Evolutionary conservation across 2,329 filamentous ascomycete species (phyloP).

Genomic region (Pseudogymnoascus sp.): DNA sequence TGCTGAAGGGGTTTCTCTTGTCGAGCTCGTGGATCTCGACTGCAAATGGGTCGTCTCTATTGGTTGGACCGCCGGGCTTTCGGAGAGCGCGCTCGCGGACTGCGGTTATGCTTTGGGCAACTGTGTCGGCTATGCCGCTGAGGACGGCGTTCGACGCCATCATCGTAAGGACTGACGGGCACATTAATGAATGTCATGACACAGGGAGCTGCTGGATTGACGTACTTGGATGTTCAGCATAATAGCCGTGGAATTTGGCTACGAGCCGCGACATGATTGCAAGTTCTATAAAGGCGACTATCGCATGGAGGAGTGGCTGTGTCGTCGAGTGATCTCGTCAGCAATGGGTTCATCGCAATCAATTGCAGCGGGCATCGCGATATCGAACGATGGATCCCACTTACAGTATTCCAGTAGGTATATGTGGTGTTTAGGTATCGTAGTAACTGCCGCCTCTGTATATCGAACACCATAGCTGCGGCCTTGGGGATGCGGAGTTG

Average conservation of each 20-base stretch:
- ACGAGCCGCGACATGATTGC: conserved; percentile 72
- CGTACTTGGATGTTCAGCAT: conserved; percentile 77
- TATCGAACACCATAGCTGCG: conserved; percentile 47
- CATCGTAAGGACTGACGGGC: conserved; percentile 71
- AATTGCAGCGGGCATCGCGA: conserved; percentile 8
- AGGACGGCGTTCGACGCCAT: conserved; percentile 98
- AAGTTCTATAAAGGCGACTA: conserved; percentile 85
- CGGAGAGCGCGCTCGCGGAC: conserved; percentile 60
- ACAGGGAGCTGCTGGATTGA: conserved; percentile 15
- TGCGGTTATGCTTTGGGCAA: conserved; percentile 85
- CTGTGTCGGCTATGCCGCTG: conserved; percentile 91
- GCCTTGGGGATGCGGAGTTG: conserved; percentile 1
- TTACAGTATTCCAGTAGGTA: conserved; percentile 65
- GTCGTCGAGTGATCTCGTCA: background rate
- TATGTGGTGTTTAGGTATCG: conserved; percentile 63
- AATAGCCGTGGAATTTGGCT: conserved; percentile 87
- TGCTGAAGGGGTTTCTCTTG: conserved; percentile 63
- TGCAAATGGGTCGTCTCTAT: conserved; percentile 63
- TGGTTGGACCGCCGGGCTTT: conserved; percentile 49
- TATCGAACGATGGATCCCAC: conserved; percentile 29
- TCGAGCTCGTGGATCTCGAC: conserved; percentile 88
- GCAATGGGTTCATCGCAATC: conserved; percentile 9
- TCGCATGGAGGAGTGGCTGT: conserved; percentile 78
- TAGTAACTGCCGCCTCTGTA: conserved; percentile 51
- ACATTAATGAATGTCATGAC: background rate